Evolutionary conservation across 192 early-diverging fungal genomes (phyloP), one percentile per base, ranked within the genome.

Genomic region (Coemansia furcata): DNA sequence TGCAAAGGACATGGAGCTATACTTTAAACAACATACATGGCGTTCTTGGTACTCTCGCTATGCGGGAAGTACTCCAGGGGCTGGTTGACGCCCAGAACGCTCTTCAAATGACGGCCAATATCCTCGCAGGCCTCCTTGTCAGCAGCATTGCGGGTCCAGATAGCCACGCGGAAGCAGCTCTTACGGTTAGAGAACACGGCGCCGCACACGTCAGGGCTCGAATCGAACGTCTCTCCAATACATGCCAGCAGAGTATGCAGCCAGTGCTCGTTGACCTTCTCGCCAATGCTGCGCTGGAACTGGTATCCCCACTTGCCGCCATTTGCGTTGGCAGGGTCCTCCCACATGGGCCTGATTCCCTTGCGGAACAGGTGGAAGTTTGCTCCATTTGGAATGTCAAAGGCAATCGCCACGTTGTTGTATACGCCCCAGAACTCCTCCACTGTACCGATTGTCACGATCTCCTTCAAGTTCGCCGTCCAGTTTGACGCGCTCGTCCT

Each of bases 361-460:
- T 91, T 83, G 82, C 95, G 93, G 87, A 98, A 98, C 62, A 98
- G 71, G 64, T 96, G 95, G 76, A 95, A 97, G 85, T 99, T 97
- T 54, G 93, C 88, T 49, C 89, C 91, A 60, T 85, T 77, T 17
- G 87, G 82, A 58, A 96, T 79, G 32, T 91, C 87, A 26, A 85
- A 85, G 3, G 91, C 87, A 63, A 88, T 89, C 62, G 90, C 82
- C 50, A 96, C 86, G 73, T 93, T 93, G 88, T 96, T 96, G 85
- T 91, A 92, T 6, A 94, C 90, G 26, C 94, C 95, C 95, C 95
- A 98, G 75, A 97, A 97, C 67, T 98, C 96, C 84, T 99, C 95
- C 14, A 99, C 94, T 4, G 94, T 93, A 65, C 89, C 85, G 42
- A 99, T 86, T 36, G 94, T 95, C 63, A 95, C 89, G n/a, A 99